These are phyloP conservation scores for Rhodofomes roseus DNA, from an alignment of 1,284 basidiomycete species.

Conservation along the genomic window DNA sequence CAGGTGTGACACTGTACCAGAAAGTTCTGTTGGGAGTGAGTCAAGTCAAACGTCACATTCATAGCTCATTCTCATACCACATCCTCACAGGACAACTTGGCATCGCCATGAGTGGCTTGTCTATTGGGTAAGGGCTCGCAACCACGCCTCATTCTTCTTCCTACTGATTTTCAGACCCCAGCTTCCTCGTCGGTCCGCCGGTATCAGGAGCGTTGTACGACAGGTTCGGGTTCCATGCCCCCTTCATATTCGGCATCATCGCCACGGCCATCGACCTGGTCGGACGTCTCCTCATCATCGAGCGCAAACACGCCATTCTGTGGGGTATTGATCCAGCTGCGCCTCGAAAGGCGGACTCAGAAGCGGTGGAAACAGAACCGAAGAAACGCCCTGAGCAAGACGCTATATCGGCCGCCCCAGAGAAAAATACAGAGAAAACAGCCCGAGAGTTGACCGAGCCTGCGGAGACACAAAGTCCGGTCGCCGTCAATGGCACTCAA, in stretches of 20 bases:
- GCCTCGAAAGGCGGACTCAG: conserved; percentile 2
- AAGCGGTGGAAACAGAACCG: not conserved
- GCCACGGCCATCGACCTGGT: conserved; percentile 60
- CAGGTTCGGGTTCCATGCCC: conserved; percentile 67
- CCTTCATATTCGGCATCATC: conserved; percentile 70
- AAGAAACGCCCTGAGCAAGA: not conserved
- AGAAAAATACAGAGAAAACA: no score
- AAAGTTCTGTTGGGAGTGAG: conserved; percentile 56
- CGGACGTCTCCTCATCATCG: conserved; percentile 59
- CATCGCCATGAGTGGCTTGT: conserved; percentile 66
- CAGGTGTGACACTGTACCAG: conserved; percentile 69
- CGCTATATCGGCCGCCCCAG: no score
- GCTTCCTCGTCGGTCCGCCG: conserved; percentile 60
- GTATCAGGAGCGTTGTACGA: conserved; percentile 67
- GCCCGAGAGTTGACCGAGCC: no score
- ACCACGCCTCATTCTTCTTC: not conserved
- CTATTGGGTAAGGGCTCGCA: conserved; percentile 47
- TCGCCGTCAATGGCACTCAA: no score
- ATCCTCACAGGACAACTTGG: conserved; percentile 59
- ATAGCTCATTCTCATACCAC: not conserved
- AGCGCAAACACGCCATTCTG: conserved; percentile 51
- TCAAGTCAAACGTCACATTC: not conserved
- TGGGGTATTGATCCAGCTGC: conserved; percentile 49
- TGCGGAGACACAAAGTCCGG: not conserved
- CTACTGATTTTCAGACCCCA: conserved; percentile 13